These are phyloP conservation scores for Coleophoma crateriformis DNA, from an alignment of 2,329 filamentous ascomycete species.

Conservation along the genomic window DNA sequence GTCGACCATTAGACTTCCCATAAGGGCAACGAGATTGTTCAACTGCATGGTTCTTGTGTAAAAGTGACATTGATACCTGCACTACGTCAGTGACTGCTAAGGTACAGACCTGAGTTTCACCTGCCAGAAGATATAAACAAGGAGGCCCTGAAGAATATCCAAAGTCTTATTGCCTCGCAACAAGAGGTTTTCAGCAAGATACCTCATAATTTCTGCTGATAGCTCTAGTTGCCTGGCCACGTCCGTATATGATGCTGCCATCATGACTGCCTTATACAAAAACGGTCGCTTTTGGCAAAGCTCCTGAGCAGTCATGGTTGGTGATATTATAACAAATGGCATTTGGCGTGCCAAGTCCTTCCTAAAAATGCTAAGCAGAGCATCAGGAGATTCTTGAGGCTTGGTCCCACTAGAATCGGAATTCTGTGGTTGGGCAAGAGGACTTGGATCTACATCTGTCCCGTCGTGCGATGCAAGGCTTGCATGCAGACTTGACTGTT, in stretches of 20 bases:
- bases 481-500: too few species aligned
- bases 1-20: background rate
- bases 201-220: background rate
- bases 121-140: constrained; percentile 7
- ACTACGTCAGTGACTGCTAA: background rate
- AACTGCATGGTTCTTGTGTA: background rate
- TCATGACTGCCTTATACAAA: constrained; percentile 6
- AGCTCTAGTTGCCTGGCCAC: constrained; percentile 1
- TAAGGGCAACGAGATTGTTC: background rate
- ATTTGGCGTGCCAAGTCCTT: constrained; percentile 1
- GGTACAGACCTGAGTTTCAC: background rate
- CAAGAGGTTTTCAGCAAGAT: constrained; percentile 3
- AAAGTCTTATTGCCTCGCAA: constrained; percentile 2
- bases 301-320: background rate
- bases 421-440: too few species aligned
- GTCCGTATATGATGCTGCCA: constrained; percentile 3
- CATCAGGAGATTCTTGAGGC: background rate
- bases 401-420: too few species aligned
- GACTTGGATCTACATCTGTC: too few species aligned
- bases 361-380: constrained; percentile 3
- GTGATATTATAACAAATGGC: constrained; percentile 5
- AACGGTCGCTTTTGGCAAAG: constrained; percentile 6
- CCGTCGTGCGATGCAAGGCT: too few species aligned
- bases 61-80: background rate
- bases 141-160: constrained; percentile 9